Evolutionary conservation across 2,329 filamentous ascomycete species (phyloP).

Genomic region (Alternaria arbusti): DNA sequence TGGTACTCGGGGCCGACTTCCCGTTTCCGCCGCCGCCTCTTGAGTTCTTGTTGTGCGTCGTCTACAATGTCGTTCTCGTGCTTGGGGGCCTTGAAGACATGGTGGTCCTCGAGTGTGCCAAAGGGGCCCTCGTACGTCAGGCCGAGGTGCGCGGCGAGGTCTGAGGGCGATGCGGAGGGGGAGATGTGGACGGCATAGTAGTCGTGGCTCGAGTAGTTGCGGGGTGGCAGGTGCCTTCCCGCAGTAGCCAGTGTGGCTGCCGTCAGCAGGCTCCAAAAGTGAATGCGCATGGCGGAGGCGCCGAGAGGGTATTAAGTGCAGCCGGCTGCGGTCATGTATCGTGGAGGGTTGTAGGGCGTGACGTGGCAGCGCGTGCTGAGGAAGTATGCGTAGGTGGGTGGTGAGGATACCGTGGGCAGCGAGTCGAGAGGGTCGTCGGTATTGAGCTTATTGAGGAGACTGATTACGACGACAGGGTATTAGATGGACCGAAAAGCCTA

Average conservation of each 20-base stretch:
- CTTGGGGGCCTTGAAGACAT: conserved; percentile 78
- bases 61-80: conserved; percentile 62
- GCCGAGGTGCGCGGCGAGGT: conserved; percentile 75
- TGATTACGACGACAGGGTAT: conserved; percentile 8
- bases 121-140: conserved; percentile 82
- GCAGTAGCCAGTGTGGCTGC: conserved; percentile 41
- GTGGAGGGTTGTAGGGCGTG: background rate
- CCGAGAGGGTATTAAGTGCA: conserved; percentile 15
- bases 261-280: conserved; percentile 53
- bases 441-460: conserved; percentile 24
- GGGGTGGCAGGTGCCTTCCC: conserved; percentile 56
- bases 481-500: background rate
- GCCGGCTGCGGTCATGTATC: conserved; percentile 24
- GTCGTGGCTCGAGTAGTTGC: conserved; percentile 81
- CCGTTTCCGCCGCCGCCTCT: conserved; percentile 68
- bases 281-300: conserved; percentile 42
- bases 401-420: conserved; percentile 16
- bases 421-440: conserved; percentile 8
- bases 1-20: conserved; percentile 55
- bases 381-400: background rate
- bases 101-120: conserved; percentile 78
- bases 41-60: conserved; percentile 59
- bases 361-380: background rate
- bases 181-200: conserved; percentile 93
- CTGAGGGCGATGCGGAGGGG: conserved; percentile 66